A percentile compares a stretch with the other conserved stretches of the same genome.
These are phyloP conservation scores for Aspergillus felis DNA, from an alignment of 2,329 filamentous ascomycete species.

Conservation along the genomic window DNA sequence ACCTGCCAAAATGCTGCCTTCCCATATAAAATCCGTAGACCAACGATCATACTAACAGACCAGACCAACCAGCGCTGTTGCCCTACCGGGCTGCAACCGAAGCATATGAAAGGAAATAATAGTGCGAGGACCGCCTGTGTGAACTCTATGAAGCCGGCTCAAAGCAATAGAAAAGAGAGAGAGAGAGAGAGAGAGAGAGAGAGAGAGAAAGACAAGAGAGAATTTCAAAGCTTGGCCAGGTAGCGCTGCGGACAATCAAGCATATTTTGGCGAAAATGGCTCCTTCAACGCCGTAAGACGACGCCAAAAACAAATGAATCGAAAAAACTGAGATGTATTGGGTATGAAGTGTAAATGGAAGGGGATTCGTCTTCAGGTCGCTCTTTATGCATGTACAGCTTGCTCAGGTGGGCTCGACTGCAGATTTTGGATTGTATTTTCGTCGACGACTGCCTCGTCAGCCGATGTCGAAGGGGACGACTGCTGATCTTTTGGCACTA, in stretches of 20 bases:
- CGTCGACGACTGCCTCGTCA: constrained; percentile 8
- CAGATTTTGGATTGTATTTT: constrained; percentile 15
- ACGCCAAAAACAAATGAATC: background rate
- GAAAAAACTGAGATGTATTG: background rate
- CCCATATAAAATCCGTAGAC: background rate
- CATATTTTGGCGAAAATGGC: background rate
- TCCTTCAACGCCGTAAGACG: background rate
- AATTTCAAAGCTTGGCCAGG: background rate
- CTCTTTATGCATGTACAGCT: constrained; percentile 24
- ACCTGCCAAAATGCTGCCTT: background rate
- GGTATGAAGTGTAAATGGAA: constrained; percentile 10
- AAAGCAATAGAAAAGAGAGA: background rate
- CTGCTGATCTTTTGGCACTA: constrained; percentile 6
- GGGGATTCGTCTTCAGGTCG: constrained; percentile 1
- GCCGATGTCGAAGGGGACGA: background rate
- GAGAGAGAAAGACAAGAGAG: background rate
- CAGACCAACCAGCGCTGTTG: background rate
- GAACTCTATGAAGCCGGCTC: background rate
- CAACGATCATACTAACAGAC: background rate
- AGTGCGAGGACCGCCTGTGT: background rate
- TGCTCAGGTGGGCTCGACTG: constrained; percentile 21
- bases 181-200: constrained; percentile 1
- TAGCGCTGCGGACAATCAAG: background rate
- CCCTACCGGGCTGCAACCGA: background rate
- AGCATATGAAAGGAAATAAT: background rate